Percentiles rank a stretch among this genome's conserved stretches.
Conservation (phyloP, 2,329 filamentous ascomycete genomes). For the Phyllosticta citriasiana region DNA sequence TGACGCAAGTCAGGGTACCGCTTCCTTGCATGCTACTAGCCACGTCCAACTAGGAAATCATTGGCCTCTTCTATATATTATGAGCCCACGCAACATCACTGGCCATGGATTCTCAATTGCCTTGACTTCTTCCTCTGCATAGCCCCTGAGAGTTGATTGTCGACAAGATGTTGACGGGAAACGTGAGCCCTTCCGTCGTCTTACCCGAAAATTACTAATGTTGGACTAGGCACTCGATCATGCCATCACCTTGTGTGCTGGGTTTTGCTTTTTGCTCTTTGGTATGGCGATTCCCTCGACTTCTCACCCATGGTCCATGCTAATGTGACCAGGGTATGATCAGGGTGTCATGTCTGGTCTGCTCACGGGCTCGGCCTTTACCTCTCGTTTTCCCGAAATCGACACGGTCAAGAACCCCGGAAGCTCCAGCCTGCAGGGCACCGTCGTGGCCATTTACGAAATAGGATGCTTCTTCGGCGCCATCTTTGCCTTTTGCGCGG, state of each 20-base stretch:
- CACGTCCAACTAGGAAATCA: neutral
- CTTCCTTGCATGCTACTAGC: neutral
- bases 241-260: constrained; percentile 9
- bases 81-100: neutral
- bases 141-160: neutral
- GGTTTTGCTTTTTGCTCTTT: constrained; percentile 7
- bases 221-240: neutral
- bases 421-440: constrained; percentile 39
- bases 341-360: constrained; percentile 31
- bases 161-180: constrained; percentile 7
- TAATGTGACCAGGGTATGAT: constrained; percentile 24
- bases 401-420: constrained; percentile 25
- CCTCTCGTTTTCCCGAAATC: constrained; percentile 2
- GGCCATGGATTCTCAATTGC: neutral
- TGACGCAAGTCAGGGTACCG: neutral
- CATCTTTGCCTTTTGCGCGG: constrained; percentile 37
- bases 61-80: neutral
- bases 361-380: constrained; percentile 21
- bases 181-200: neutral
- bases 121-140: neutral
- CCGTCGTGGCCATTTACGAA: constrained; percentile 45
- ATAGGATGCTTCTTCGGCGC: constrained; percentile 34
- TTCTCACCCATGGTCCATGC: neutral
- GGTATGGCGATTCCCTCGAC: neutral
- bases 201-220: neutral